A percentile compares a stretch with the other conserved stretches of the same genome.
These are phyloP conservation scores for Diaporthe sp. DNA, from an alignment of 2,329 filamentous ascomycete species.

Conservation along the genomic window DNA sequence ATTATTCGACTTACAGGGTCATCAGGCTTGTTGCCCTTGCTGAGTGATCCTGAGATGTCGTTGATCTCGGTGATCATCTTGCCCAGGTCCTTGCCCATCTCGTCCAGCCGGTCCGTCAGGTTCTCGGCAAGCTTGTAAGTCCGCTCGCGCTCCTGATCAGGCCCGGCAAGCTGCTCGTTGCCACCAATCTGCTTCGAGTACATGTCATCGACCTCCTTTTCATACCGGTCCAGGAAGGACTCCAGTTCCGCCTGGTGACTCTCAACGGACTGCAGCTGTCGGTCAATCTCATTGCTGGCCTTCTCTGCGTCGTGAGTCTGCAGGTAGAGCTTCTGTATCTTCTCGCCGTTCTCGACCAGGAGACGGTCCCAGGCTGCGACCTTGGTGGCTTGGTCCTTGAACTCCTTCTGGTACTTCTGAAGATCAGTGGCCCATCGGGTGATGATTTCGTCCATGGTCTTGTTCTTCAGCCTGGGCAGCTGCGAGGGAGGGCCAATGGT, in stretches of 20 bases:
- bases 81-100: constrained; percentile 90
- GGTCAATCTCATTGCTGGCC: constrained; percentile 92
- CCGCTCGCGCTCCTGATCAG: constrained; percentile 94
- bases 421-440: constrained; percentile 96
- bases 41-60: constrained; percentile 86
- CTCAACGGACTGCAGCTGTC: constrained; percentile 89
- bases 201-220: constrained; percentile 90
- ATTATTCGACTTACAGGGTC: constrained; percentile 75
- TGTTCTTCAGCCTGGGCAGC: constrained; percentile 93
- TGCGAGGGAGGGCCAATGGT: constrained; percentile 85
- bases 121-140: constrained; percentile 98
- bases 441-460: constrained; percentile 99
- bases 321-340: constrained; percentile 92
- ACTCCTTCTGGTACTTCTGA: constrained; percentile 96
- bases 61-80: constrained; percentile 99
- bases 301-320: constrained; percentile 94
- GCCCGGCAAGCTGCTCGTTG: constrained; percentile 81
- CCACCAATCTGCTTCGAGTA: constrained; percentile 82
- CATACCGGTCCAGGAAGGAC: constrained; percentile 89
- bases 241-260: constrained; percentile 92
- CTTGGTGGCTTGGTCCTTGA: constrained; percentile 88
- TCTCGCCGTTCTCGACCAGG: constrained; percentile 92
- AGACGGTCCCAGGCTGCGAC: constrained; percentile 92
- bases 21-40: constrained; percentile 88
- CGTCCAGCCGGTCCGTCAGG: constrained; percentile 87